Evolutionary conservation across 1,284 basidiomycete genomes (phyloP).

Genomic region (Apiotrichum veenhuisii): DNA sequence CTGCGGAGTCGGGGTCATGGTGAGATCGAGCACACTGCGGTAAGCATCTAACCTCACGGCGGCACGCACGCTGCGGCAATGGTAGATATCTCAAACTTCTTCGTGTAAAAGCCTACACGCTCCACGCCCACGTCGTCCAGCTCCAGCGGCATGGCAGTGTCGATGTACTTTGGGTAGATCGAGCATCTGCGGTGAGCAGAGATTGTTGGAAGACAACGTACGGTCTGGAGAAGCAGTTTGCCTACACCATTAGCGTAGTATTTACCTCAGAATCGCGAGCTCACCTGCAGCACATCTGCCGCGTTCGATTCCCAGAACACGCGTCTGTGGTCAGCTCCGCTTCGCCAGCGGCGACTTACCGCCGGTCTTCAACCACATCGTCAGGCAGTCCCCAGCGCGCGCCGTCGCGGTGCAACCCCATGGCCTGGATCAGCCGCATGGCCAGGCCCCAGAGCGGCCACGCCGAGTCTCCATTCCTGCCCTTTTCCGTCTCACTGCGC

Average conservation of each 20-base stretch:
- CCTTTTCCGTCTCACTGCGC: constrained; percentile 33
- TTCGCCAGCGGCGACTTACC: too few species aligned
- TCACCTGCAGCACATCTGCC: constrained; percentile 31
- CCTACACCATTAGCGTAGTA: too few species aligned
- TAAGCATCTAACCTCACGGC: too few species aligned
- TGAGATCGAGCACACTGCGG: constrained; percentile 15
- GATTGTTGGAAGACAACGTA: too few species aligned
- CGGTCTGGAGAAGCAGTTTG: constrained; percentile 34
- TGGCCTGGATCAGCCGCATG: constrained; percentile 37
- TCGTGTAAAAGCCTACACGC: constrained; percentile 15
- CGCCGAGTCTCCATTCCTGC: constrained; percentile 35
- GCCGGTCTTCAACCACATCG: constrained; percentile 31
- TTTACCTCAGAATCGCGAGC: too few species aligned
- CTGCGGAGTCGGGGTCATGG: constrained; percentile 12
- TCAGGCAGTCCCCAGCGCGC: constrained; percentile 31
- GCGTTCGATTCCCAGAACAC: constrained; percentile 37
- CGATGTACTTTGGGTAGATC: constrained; percentile 18
- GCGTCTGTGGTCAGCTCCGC: too few species aligned
- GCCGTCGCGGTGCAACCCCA: constrained; percentile 43
- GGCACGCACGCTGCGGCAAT: too few species aligned
- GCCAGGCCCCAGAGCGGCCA: constrained; percentile 44
- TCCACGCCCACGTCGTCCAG: not conserved
- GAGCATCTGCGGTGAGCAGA: too few species aligned
- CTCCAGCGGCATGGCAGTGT: constrained; percentile 20
- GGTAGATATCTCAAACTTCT: constrained; percentile 30